Evolutionary conservation across 176 grass and related monocot species (phyloP).

Genomic region (Echinochloa phyllopogon): DNA sequence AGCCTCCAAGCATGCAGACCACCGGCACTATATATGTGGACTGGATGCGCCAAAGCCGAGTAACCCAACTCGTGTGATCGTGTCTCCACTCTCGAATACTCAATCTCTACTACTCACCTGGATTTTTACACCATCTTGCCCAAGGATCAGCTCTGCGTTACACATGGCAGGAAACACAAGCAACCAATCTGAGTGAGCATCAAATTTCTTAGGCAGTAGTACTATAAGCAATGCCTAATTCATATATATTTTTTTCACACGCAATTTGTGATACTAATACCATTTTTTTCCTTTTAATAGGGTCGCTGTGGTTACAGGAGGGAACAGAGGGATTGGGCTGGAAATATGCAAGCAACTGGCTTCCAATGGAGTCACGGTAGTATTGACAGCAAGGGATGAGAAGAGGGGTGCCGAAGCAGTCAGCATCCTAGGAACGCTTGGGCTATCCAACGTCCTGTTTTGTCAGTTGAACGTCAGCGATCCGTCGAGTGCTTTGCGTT

Average conservation of each 20-base stretch:
- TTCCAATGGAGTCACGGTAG: constrained; percentile 40
- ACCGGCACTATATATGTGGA: not conserved
- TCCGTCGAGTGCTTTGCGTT: constrained; percentile 17
- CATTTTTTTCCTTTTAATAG: constrained; percentile 8
- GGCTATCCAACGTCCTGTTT: constrained; percentile 37
- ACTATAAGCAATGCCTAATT: not conserved
- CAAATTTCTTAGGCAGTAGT: not conserved
- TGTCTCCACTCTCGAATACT: not conserved
- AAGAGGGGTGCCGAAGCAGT: constrained; percentile 37
- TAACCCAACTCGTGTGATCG: not conserved
- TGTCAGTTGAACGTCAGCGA: constrained; percentile 47
- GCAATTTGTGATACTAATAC: not conserved
- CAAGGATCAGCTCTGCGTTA: not conserved
- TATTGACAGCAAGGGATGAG: constrained; percentile 57
- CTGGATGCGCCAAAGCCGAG: not conserved
- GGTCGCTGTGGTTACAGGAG: constrained; percentile 64
- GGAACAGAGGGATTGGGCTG: constrained; percentile 56
- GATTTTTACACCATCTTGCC: not conserved
- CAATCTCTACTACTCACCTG: not conserved
- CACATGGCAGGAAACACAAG: not conserved
- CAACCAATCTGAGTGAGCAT: not conserved
- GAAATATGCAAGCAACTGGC: constrained; percentile 59
- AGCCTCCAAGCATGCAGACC: not conserved
- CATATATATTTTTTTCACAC: not conserved
- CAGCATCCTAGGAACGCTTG: not conserved